Evolutionary conservation across 768 basidiomycete species (phyloP), one percentile per base, ranked within the genome.

Genomic region (Trametes cingulata): DNA sequence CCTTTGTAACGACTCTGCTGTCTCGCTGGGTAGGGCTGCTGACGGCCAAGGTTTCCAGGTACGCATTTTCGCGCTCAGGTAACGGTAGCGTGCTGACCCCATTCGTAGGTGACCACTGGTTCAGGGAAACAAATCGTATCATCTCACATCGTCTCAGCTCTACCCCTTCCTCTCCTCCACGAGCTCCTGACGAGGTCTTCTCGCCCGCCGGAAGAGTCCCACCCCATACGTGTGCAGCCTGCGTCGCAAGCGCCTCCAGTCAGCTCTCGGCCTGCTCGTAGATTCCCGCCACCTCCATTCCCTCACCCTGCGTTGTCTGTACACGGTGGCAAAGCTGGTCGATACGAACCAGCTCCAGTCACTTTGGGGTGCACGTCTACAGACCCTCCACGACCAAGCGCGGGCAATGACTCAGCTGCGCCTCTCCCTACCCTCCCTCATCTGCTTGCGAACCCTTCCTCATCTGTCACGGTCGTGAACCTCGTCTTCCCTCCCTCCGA

Each of bases 381-480:
- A 5, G 4, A 33, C 10, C 6, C 24, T 17, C 39, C 20, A 19
- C 25, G 19, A 6, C 35, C 27, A 15, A 24, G 17, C 4, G 39
- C 39, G 46, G 33, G 25, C 25, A 0, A 9, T 4, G 9, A 25
- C 9, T 7, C 47, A 15, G 33, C 55, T 2, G 13, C 20, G 9
- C 7, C 64, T 8, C 48, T 65, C 2, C 56, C 65, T 2, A 5
- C 71, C 6, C 75, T 92, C 0, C 88, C 92, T 0, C 80, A 92
- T 63, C 81, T 95, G 15, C 78, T 73, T 5, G 72, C 78, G n/a
- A 94, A 92, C 69, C 82, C 87, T 0, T 77, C 80, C 39, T 87
- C 94, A 22, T 87, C 89, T 10, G 93, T 98, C 58, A 85, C 83
- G n/a, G 92, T 97, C 37, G 76, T 95, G 65, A 96, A 93, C 76